Percentiles rank a stretch among this genome's conserved stretches.
These are phyloP conservation scores for Pyrus bretschneideri DNA, from an alignment of 306 rosid genomes.

Conservation along the genomic window DNA sequence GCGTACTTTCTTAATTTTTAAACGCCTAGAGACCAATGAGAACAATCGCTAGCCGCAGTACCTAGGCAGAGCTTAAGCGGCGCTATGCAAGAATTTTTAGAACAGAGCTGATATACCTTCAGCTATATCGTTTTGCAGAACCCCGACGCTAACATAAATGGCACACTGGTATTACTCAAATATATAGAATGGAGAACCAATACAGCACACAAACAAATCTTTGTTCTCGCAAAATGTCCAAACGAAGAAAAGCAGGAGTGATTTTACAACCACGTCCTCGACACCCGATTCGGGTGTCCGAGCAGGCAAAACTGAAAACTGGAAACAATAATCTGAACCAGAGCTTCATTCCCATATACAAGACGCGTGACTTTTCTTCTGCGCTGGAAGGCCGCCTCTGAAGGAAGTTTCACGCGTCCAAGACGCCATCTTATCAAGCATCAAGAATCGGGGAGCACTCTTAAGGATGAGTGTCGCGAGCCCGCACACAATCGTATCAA, in stretches of 20 bases:
- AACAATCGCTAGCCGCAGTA: accelerated
- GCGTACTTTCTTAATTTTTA: too few relatives aligned
- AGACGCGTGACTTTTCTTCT: conserved; percentile 28
- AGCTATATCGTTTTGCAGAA: too few relatives aligned
- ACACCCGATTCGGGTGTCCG: not conserved
- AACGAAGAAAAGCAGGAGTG: not conserved
- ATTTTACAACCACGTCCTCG: not conserved
- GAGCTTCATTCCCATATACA: conserved; percentile 73
- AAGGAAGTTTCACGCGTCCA: not conserved
- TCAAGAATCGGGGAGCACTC: conserved; percentile 42
- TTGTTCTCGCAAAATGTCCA: not conserved
- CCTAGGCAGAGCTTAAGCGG: too few relatives aligned
- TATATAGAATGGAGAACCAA: not conserved
- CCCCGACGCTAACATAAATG: not conserved
- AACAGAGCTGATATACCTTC: too few relatives aligned
- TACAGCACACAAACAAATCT: not conserved
- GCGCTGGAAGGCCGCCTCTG: conserved; percentile 9
- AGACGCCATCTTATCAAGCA: conserved; percentile 30
- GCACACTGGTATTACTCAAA: not conserved
- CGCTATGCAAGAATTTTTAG: too few relatives aligned
- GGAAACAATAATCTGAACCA: conserved; percentile 59
- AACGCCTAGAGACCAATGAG: too few relatives aligned
- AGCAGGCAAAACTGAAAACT: conserved; percentile 11
- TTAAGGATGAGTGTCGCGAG: not conserved
- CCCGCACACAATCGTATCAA: conserved; percentile 22